These are phyloP conservation scores for Dictyophora rubrovolvata DNA, from an alignment of 768 basidiomycete species.

Conservation along the genomic window DNA sequence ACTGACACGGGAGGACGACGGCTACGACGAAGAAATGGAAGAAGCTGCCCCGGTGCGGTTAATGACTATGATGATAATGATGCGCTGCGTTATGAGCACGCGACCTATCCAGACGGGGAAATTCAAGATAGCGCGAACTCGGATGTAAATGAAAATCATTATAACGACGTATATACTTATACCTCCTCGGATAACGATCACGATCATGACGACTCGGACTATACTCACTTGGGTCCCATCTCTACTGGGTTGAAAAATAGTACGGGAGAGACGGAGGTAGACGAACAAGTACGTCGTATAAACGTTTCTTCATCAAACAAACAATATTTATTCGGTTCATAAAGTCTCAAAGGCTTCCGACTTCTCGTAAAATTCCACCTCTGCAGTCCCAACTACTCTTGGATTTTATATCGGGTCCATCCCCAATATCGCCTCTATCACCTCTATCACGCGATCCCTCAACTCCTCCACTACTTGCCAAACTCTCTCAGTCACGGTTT, in stretches of 20 bases:
- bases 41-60: not conserved
- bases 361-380: slow-evolving; percentile 46
- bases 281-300: slow-evolving; percentile 53
- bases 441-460: not conserved
- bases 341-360: slow-evolving; percentile 59
- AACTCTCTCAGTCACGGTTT: slow-evolving; percentile 34
- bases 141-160: not conserved
- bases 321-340: not conserved
- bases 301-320: not conserved
- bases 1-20: not conserved
- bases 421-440: not conserved
- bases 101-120: too few species aligned
- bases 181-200: too few species aligned
- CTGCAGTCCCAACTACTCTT: slow-evolving; percentile 28
- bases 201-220: not conserved
- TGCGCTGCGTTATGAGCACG: too few species aligned
- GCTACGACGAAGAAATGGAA: not conserved
- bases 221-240: slow-evolving; percentile 53
- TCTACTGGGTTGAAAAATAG: slow-evolving; percentile 29
- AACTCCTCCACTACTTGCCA: slow-evolving; percentile 21
- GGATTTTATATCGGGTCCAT: not conserved
- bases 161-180: not conserved
- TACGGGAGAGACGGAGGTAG: slow-evolving; percentile 68
- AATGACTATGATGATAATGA: not conserved
- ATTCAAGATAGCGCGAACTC: not conserved